Evolutionary conservation across 1,284 basidiomycete genomes (phyloP), one percentile per base, ranked within the genome.

Genomic region (Cutaneotrichosporon sp.): DNA sequence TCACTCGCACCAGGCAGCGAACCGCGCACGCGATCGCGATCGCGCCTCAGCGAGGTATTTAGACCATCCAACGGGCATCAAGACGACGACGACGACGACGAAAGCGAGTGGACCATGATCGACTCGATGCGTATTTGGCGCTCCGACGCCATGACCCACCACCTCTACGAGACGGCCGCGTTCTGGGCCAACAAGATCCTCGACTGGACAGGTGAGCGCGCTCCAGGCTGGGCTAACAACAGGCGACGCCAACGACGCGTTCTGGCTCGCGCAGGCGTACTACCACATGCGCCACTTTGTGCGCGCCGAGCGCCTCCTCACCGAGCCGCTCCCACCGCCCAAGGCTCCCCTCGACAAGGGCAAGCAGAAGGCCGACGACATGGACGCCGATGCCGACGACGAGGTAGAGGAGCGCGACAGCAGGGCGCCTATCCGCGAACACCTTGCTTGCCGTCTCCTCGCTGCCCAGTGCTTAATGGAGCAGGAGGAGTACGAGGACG

Each of bases 171-270:
- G 67, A 97, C 95, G 0, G 97, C 97, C 14, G 89, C 91, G 10
- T 98, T 98, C 76, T 99, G 97, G 97, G 97, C 95, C 3, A 91
- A 95, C 81, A 98, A 99, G 79, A 87, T 98, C 49, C 82, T 97
- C 38, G 90, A 87, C 59, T 92, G 94, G 88, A 97, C 95, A 46
- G 89, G 94, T 95, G 74, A 78, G 91, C 36, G 18, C 8, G 14
- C 29, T 24, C 1, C 16, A 3, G 6, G 20, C 13, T 2, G 11
- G 52, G 18, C 60, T 62, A 10, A 64, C 52, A 10, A n/a, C 42
- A 94, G 93, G 88, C 67, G 91, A 97, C 69, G 87, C 91, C 33
- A 95, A 95, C 77, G 97, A 99, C 79, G 97, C 94, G 10, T 99
- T 98, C 79, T 98, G 95, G 93, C 87, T 99, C 18, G 95, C 97